Evolutionary conservation across 352 stramenopile species (phyloP).

Genomic region (Globisporangium orthogonon): DNA sequence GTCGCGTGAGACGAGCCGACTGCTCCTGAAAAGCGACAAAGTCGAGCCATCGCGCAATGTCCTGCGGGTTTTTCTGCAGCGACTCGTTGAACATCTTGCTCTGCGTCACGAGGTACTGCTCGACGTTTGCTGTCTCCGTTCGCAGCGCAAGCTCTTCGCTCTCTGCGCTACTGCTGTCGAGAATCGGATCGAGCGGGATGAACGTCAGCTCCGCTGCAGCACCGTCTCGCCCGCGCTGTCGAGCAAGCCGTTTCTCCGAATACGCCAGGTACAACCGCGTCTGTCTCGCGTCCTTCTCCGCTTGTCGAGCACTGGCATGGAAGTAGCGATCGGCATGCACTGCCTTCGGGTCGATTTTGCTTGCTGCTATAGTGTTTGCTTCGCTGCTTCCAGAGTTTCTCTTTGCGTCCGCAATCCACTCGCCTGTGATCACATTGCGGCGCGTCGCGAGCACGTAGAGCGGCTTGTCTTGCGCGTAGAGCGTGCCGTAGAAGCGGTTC

Average conservation of each 20-base stretch:
- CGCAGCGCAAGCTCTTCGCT: slow-evolving; percentile 17
- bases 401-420: slow-evolving; percentile 23
- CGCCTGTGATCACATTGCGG: slow-evolving; percentile 34
- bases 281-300: slow-evolving; percentile 30
- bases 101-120: slow-evolving; percentile 49
- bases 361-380: neutral
- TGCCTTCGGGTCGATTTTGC: neutral
- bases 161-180: slow-evolving; percentile 13
- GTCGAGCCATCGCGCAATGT: slow-evolving; percentile 54
- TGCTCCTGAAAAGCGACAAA: slow-evolving; percentile 76
- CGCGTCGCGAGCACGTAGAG: slow-evolving; percentile 53
- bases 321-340: slow-evolving; percentile 40
- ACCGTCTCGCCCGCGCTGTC: slow-evolving; percentile 1
- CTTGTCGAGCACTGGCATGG: slow-evolving; percentile 28
- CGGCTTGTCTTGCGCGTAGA: slow-evolving; percentile 59
- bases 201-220: slow-evolving; percentile 34
- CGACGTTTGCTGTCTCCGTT: slow-evolving; percentile 59
- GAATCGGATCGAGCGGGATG: slow-evolving; percentile 51
- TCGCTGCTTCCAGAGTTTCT: neutral
- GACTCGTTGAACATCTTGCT: slow-evolving; percentile 45
- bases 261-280: slow-evolving; percentile 63
- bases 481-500: slow-evolving; percentile 60
- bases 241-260: slow-evolving; percentile 43
- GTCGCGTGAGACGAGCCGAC: slow-evolving; percentile 27
- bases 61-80: slow-evolving; percentile 28